Evolutionary conservation across 2,329 filamentous ascomycete species (phyloP), one percentile per base, ranked within the genome.

Genomic region (Neofusicoccum cordaticola): DNA sequence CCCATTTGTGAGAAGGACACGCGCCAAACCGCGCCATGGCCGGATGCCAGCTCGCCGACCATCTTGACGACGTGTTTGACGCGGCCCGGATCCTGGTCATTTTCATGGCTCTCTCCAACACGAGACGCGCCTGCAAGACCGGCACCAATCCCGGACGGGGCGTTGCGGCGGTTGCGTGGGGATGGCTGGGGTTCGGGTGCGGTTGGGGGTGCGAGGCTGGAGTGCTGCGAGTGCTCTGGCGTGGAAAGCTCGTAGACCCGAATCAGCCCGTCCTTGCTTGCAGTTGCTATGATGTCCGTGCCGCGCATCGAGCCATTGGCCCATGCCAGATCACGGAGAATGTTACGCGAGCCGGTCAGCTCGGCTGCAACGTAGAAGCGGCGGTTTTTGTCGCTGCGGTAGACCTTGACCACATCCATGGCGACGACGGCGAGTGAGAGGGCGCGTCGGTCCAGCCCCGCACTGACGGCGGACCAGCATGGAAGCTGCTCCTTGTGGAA

Each of bases 401-500:
- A 98, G 19, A 99, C 82, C 71, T 88, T 90, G 57, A 96, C 92
- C 0, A 85, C 83, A 67, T 92, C 88, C 88, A 97, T 93, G 56
- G 90, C 91, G 0, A 92, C 92, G 5, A 97, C 92, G 1, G 96
- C 90, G 0, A 99, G 79, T 0, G 89, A 89, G 15, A 98, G 79
- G 2, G 91, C 87, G 71, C 94, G 93, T 6, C 86, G 83, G 64
- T 92, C 87, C 22, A 96, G 87, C n/a, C 92, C 92, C 2, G 93
- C 91, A 63, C 90, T 83, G 66, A 97, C 80, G 1, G 92, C 90
- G 15, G 86, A 85, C 78, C 90, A 91, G 81, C 92, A 88, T 35
- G 93, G 87, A 75, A 94, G 86, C 12, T 90, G 88, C 75, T 96
- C 95, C 17, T 93, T 92, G 75, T 98, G 93, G 75, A 96, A 97